Evolutionary conservation across 306 rosid genomes (phyloP).

Genomic region (Cucumis melo): DNA sequence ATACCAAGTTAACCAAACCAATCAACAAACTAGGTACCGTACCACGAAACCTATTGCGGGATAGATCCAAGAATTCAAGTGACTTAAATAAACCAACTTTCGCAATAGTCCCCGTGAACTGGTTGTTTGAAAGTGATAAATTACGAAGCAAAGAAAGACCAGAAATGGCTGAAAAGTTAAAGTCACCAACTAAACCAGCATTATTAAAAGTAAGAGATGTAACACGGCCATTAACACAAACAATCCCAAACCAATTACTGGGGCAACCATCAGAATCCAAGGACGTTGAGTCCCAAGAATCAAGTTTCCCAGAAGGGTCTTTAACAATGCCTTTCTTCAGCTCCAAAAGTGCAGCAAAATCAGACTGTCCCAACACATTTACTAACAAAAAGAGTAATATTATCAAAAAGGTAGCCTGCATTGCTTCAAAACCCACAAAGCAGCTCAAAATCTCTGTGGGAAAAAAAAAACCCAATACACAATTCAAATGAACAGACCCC

Average conservation of each 20-base stretch:
- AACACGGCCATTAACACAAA: constrained; percentile 42
- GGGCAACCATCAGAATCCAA: constrained; percentile 67
- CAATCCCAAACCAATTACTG: constrained; percentile 48
- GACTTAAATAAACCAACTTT: constrained; percentile 28
- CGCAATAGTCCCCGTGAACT: constrained; percentile 38
- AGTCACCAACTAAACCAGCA: constrained; percentile 51
- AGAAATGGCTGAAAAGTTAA: constrained; percentile 35
- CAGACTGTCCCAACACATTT: constrained; percentile 41
- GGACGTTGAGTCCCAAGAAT: constrained; percentile 58
- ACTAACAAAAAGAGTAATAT: constrained; percentile 25
- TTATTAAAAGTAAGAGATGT: constrained; percentile 40
- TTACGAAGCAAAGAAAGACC: constrained; percentile 49
- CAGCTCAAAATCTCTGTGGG: constrained; percentile 10
- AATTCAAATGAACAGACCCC: not conserved
- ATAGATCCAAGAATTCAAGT: constrained; percentile 49
- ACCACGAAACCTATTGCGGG: constrained; percentile 45
- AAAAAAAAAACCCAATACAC: not conserved
- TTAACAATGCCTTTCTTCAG: constrained; percentile 44
- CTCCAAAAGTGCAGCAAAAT: constrained; percentile 49
- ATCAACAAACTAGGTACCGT: constrained; percentile 22
- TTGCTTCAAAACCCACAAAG: constrained; percentile 34
- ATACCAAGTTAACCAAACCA: constrained; percentile 22
- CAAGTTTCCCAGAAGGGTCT: constrained; percentile 45
- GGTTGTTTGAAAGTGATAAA: constrained; percentile 51
- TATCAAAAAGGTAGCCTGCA: constrained; percentile 48